Evolutionary conservation across 805 yeast species (phyloP), one percentile per base, ranked within the genome.

Genomic region (Candida railenensis): DNA sequence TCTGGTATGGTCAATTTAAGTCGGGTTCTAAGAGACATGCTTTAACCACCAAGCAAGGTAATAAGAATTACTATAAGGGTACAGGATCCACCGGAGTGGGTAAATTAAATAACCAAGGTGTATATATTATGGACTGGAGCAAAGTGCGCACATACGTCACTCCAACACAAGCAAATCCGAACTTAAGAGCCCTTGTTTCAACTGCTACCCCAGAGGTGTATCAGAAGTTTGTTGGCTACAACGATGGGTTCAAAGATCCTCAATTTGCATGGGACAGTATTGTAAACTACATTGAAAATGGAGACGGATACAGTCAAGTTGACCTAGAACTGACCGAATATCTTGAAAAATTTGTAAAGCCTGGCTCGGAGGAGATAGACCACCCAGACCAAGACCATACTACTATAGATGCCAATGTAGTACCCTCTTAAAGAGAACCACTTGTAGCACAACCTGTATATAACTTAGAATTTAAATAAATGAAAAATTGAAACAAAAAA

Each of bases 71-170:
- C 70, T 94, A 94, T 72, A 94, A 94, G 66, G 99, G 99, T 74
- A 94, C 98, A 19, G 81, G 97, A 48, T 88, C 99, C 3, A 80
- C 96, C 2, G 97, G 97, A 65, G 81, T 89, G 51, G 99, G 99
- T 63, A 76, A 74, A 44, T 81, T 85, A 61, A 86, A 94, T 45
- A 73, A 76, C 32, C 77, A 74, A 50, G 97, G 96, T 45, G 78
- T 80, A 19, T 94, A 89, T 66, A 72, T 80, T 4, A 79, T 94
- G 50, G 78, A 88, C 69, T 92, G 96, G 89, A 66, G 69, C 39
- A 89, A 85, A 61, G 98, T 92, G 25, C 78, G 97, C 58, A 89
- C 98, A 0, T 94, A 84, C 66, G 96, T 88, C 2, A 89, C 83
- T 8, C 99, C 99, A 3, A 65, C 71, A 1, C 71, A 63, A 15